These are phyloP conservation scores for Aspergillus brasiliensis DNA, from an alignment of 2,329 filamentous ascomycete genomes.

Conservation along the genomic window DNA sequence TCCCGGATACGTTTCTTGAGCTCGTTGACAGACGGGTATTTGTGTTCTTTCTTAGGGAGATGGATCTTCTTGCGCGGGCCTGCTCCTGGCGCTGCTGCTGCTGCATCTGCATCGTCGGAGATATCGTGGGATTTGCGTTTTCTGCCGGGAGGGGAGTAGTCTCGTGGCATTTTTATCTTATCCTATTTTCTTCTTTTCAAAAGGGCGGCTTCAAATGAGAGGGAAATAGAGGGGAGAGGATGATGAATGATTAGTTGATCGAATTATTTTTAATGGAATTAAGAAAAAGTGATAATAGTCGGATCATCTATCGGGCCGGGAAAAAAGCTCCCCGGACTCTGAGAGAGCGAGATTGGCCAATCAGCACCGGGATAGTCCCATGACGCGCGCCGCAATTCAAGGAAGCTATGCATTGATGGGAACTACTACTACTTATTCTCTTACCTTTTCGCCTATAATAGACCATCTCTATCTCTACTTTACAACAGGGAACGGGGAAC, in stretches of 20 bases:
- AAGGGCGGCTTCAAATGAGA: background rate
- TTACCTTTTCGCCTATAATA: background rate
- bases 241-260: background rate
- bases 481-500: background rate
- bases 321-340: slow-evolving; percentile 19
- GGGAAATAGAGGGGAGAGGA: background rate
- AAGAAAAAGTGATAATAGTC: slow-evolving; percentile 14
- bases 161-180: slow-evolving; percentile 16
- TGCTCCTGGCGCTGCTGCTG: background rate
- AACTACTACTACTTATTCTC: background rate
- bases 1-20: slow-evolving; percentile 60
- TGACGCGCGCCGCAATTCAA: slow-evolving; percentile 12
- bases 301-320: slow-evolving; percentile 35
- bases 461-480: background rate
- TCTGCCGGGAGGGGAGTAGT: slow-evolving; percentile 16
- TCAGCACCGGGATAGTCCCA: slow-evolving; percentile 19
- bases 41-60: slow-evolving; percentile 27
- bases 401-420: background rate
- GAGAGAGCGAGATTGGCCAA: slow-evolving; percentile 22
- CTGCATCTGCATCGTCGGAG: slow-evolving; percentile 23
- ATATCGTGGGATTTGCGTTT: slow-evolving; percentile 34
- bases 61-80: slow-evolving; percentile 29
- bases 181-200: too few relatives aligned
- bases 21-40: slow-evolving; percentile 47
- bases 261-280: background rate